phyloP scores from a whole-genome alignment of 2,329 filamentous ascomycete species.

The Diplocarpon mali region DNA sequence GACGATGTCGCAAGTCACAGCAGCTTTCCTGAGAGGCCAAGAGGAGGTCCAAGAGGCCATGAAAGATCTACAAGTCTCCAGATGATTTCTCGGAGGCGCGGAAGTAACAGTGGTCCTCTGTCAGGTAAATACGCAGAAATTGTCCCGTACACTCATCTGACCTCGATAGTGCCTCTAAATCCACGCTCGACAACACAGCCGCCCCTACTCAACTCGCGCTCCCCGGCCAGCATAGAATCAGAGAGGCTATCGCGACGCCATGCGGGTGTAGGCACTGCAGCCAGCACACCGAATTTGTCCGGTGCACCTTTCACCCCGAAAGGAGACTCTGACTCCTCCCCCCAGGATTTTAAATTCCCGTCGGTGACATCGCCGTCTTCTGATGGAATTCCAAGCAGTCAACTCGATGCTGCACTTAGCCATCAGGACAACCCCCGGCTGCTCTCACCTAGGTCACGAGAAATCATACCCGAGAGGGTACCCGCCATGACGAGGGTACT shows the following conservation, averaged over 20 bases:
- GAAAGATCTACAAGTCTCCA: slow-evolving; percentile 73
- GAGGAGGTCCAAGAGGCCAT: slow-evolving; percentile 53
- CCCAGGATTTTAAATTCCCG: slow-evolving; percentile 47
- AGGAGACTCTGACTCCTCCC: slow-evolving; percentile 18
- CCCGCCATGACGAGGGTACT: slow-evolving; percentile 55
- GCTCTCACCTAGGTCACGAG: slow-evolving; percentile 22
- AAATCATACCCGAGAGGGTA: slow-evolving; percentile 43
- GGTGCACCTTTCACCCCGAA: slow-evolving; percentile 28
- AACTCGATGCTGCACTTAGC: slow-evolving; percentile 3
- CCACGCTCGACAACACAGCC: slow-evolving; percentile 28
- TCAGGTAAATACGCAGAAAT: slow-evolving; percentile 28
- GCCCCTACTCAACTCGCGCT: slow-evolving; percentile 27
- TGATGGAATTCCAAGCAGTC: slow-evolving; percentile 8
- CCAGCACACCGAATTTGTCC: slow-evolving; percentile 31
- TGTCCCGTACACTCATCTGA: slow-evolving; percentile 3
- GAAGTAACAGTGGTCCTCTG: slow-evolving; percentile 30
- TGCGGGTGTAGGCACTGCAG: slow-evolving; percentile 26
- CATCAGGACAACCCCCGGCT: slow-evolving; percentile 13
- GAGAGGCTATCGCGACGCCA: slow-evolving; percentile 16
- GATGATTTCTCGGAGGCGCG: slow-evolving; percentile 44
- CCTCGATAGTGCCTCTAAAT: slow-evolving; percentile 19
- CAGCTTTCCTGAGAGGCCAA: slow-evolving; percentile 30
- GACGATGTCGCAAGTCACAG: slow-evolving; percentile 27
- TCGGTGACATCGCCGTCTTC: slow-evolving; percentile 29
- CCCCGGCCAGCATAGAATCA: slow-evolving; percentile 21